Evolutionary conservation across 331 rosid species (phyloP).

Genomic region (Pyracantha coccinea): DNA sequence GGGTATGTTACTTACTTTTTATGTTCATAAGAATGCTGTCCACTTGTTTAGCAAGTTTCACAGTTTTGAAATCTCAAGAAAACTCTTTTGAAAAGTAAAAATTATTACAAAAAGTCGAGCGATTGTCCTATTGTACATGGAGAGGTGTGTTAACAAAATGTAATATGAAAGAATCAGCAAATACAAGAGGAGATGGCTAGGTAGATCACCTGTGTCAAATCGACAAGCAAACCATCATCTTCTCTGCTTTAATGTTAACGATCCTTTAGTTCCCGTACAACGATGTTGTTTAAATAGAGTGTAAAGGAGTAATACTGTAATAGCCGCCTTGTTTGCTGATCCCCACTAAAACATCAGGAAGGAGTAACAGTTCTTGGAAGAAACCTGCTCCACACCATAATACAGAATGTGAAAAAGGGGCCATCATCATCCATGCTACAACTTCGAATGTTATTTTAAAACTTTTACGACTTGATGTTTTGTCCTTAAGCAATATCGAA

Average conservation of each 20-base stretch:
- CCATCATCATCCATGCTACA: no score
- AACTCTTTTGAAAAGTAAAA: background rate
- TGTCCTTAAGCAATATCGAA: no score
- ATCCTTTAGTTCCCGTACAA: background rate
- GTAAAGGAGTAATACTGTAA: background rate
- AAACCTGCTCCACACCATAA: no score
- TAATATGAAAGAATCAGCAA: background rate
- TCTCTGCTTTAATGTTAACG: background rate
- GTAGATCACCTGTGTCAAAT: background rate
- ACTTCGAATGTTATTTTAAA: no score
- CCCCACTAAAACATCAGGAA: no score
- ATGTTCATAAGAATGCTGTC: background rate
- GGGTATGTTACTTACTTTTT: background rate
- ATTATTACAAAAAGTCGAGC: background rate
- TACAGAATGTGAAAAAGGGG: no score
- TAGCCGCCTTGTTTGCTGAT: no score
- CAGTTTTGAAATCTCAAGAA: no score
- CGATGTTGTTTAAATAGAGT: background rate
- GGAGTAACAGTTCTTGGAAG: no score
- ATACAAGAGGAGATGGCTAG: background rate
- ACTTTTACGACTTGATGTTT: no score
- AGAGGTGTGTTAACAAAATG: no score
- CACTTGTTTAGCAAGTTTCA: background rate
- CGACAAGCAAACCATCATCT: background rate
- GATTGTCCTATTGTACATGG: background rate